Base-by-base conservation (phyloP, 176 grass and related monocot genomes). In the Bonia amplexicaulis region DNA sequence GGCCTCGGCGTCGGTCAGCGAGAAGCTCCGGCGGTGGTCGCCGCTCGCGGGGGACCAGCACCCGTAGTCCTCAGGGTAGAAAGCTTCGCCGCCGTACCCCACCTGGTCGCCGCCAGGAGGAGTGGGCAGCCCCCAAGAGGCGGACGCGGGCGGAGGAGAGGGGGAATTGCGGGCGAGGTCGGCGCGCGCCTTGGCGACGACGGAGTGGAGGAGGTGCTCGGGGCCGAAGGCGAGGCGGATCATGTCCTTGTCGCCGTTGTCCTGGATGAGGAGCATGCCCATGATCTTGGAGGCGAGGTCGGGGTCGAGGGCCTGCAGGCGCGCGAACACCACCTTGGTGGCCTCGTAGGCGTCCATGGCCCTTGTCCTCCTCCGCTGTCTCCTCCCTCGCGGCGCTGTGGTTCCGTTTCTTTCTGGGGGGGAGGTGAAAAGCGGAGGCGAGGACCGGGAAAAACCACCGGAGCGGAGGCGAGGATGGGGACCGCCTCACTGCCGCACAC, bases 151-250 rank as follows among this genome's bases (percentile, higher is more conserved):
- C 3, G 82, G 59, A 1, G 70, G 41, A 0, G 85, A 81, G 1
- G 78, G 49, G 1, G 77, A 63, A 16, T 62, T 82, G 66, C 76
- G 65, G 69, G 47, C 76, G 25, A 92, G 84, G 12, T 92, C 86
- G 58, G 91, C 88, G 16, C 88, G 82, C 3, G 88, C 80, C 54
- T 79, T 86, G 64, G 88, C 65, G 80, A 94, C 74, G 77, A 92
- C 31, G 47, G 92, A 80, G 29, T 89, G 92, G 78, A 97, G 86
- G 1, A 94, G 74, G 35, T 90, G 61, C 10, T 97, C 95, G 17
- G 92, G 95, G 55, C 88, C 92, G 60, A 91, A 90, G 46, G 95
- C 95, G 26, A 97, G 88, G 66, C 92, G 92, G 76, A 94, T 94
- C 84, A 97, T 84, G 40, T 97, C 94, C 88, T 91, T 89, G 69